phyloP scores from a whole-genome alignment of 2,329 filamentous ascomycete genomes.

The Stachybotrys elegans region DNA sequence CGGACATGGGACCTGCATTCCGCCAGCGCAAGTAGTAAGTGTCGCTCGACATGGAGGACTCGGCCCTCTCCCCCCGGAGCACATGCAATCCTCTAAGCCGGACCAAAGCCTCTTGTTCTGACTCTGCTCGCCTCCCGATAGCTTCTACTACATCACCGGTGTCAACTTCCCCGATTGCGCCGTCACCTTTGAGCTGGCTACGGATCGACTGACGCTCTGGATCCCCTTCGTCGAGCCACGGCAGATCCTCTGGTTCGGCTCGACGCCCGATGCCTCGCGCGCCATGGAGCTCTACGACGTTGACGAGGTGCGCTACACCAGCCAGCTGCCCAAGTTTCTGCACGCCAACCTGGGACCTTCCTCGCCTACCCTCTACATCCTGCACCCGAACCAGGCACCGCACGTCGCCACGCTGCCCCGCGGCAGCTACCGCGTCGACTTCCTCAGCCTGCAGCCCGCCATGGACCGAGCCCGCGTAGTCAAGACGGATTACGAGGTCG shows the following conservation, averaged over 20 bases:
- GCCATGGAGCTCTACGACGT: slow-evolving; percentile 61
- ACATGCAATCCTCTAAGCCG: too few species aligned
- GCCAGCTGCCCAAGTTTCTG: slow-evolving; percentile 45
- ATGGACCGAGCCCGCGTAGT: slow-evolving; percentile 77
- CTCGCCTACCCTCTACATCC: slow-evolving; percentile 36
- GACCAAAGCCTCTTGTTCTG: neutral
- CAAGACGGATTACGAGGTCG: slow-evolving; percentile 84
- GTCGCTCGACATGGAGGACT: neutral
- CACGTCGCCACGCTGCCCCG: slow-evolving; percentile 31
- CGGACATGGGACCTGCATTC: slow-evolving; percentile 51
- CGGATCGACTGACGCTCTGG: slow-evolving; percentile 65
- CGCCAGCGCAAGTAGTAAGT: slow-evolving; percentile 55
- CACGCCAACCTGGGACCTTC: slow-evolving; percentile 29
- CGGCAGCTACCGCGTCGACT: slow-evolving; percentile 38
- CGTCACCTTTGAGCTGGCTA: slow-evolving; percentile 52
- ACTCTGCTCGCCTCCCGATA: slow-evolving; percentile 17
- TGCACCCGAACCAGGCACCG: slow-evolving; percentile 41
- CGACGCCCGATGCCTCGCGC: slow-evolving; percentile 54
- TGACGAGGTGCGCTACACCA: slow-evolving; percentile 61
- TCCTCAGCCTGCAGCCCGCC: slow-evolving; percentile 54
- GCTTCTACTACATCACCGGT: slow-evolving; percentile 56
- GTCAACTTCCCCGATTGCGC: slow-evolving; percentile 49
- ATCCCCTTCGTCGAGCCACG: slow-evolving; percentile 63
- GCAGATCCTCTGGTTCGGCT: slow-evolving; percentile 59
- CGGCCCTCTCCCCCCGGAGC: too few species aligned